Evolutionary conservation across 2,329 filamentous ascomycete genomes (phyloP).

Genomic region (Exophiala bonariae): DNA sequence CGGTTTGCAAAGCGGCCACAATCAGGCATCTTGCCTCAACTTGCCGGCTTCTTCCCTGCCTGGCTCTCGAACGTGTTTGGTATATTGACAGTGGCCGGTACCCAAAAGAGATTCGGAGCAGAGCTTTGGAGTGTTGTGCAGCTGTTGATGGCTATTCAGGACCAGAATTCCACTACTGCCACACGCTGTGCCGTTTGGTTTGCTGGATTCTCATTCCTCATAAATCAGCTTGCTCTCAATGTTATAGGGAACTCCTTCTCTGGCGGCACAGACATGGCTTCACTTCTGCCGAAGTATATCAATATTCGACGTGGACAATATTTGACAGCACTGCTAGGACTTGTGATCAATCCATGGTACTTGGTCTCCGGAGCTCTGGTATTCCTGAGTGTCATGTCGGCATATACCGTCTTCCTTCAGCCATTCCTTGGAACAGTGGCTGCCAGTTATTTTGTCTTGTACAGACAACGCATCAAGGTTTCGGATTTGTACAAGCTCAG

Average conservation of each 20-base stretch:
- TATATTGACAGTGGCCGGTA: slow-evolving; percentile 5
- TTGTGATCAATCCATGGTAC: slow-evolving; percentile 52
- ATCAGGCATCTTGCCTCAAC: slow-evolving; percentile 1
- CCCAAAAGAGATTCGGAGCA: slow-evolving; percentile 2
- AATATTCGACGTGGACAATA: slow-evolving; percentile 57
- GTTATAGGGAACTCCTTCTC: slow-evolving; percentile 44
- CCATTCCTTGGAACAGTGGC: slow-evolving; percentile 36
- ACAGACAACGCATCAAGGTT: slow-evolving; percentile 40
- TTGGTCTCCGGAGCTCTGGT: slow-evolving; percentile 46
- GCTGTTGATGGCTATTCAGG: slow-evolving; percentile 6
- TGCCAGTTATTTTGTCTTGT: slow-evolving; percentile 33
- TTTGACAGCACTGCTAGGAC: slow-evolving; percentile 45
- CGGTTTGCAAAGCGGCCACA: slow-evolving; percentile 1
- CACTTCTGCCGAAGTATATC: slow-evolving; percentile 52
- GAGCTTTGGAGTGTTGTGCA: slow-evolving; percentile 6
- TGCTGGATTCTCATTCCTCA: not conserved
- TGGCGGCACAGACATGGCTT: slow-evolving; percentile 56
- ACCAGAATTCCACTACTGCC: slow-evolving; percentile 34
- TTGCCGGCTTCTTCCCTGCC: slow-evolving; percentile 2
- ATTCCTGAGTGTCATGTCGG: slow-evolving; percentile 49
- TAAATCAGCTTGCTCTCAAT: not conserved
- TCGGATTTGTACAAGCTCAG: slow-evolving; percentile 42
- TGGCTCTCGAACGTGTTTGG: slow-evolving; percentile 7
- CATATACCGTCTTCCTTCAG: slow-evolving; percentile 47
- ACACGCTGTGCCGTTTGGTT: slow-evolving; percentile 30